Base-by-base conservation (phyloP, 202 grass and related monocot species). In the Zizania palustris region DNA sequence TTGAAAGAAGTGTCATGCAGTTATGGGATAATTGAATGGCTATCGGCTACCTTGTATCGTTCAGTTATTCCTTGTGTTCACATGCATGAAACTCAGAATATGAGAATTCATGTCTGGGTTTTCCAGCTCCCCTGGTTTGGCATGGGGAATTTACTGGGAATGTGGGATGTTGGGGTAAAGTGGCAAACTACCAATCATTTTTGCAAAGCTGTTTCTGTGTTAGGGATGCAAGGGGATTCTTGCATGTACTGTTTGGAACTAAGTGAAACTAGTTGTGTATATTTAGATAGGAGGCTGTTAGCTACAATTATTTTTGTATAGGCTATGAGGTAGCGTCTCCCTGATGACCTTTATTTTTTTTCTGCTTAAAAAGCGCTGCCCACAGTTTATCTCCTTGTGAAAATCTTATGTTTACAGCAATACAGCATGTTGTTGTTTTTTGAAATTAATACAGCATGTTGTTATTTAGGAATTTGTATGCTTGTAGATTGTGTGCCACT, bases 341-440 rank as follows among this genome's bases (percentile, higher is more conserved):
- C 18, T 21, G n/a, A 22, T 21, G n/a, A 22, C 5, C 41, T 42
- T 21, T 36, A 41, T 40, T 40, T 2, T 18, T 63, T 63, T 62
- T 8, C 34, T 7, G 34, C 45, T 61, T 62, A 39, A 4, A 1
- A 5, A 28, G 11, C 11, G 33, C 20, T 18, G 15, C 19, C 13
- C n/a, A 9, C 39, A 68, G 65, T 68, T 68, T 37, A 5, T 57
- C 21, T 80, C 38, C 33, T 20, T 60, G 28, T 51, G 7, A 6
- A 13, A 10, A 49, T 46, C 1, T 22, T 74, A 39, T 15, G 45
- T 48, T 4, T 10, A 20, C 33, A n/a, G n/a, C n/a, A n/a, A n/a
- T n/a, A n/a, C n/a, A 56, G 65, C 18, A 45, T 53, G 2, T 42
- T 85, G 45, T 42, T 38, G 7, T 60, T 60, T 68, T n/a, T n/a